Conservation (phyloP, 306 rosid species). For the Begonia masoniana region DNA sequence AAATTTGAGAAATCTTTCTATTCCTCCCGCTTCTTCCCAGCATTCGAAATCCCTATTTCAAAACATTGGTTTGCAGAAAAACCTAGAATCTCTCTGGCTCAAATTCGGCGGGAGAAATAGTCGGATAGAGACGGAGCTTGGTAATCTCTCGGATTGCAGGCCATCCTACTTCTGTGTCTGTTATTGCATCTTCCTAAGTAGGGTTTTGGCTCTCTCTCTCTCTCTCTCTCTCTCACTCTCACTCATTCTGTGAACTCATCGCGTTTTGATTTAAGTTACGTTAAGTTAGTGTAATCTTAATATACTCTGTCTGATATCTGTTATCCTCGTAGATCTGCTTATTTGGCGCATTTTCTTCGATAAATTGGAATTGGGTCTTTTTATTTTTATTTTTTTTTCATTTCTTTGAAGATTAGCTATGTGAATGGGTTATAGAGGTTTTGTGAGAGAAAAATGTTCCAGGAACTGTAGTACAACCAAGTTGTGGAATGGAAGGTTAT, state of each 20-base stretch:
- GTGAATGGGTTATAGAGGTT: no score
- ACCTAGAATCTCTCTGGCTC: conserved; percentile 1
- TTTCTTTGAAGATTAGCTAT: no score
- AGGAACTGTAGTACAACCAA: no score
- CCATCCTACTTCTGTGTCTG: background rate
- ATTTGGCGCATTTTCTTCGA: background rate
- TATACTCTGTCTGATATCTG: background rate
- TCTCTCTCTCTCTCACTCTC: background rate
- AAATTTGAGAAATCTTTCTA: no score
- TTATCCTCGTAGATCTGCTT: background rate
- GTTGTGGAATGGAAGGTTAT: no score
- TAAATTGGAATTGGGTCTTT: background rate
- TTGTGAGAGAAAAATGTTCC: no score
- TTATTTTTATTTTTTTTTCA: background rate
- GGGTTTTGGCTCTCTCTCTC: conserved; percentile 8
- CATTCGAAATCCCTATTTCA: conserved; percentile 14
- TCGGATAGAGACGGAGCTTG: background rate
- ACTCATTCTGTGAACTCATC: background rate
- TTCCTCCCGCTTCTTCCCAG: conserved; percentile 25
- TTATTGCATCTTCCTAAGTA: conserved; percentile 1
- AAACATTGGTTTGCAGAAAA: background rate
- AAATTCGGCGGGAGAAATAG: background rate
- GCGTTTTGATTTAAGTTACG: background rate
- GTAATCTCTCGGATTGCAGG: no score
- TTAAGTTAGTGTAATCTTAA: background rate